phyloP scores from a whole-genome alignment of 257 asterid species.

The Lycium barbarum region DNA sequence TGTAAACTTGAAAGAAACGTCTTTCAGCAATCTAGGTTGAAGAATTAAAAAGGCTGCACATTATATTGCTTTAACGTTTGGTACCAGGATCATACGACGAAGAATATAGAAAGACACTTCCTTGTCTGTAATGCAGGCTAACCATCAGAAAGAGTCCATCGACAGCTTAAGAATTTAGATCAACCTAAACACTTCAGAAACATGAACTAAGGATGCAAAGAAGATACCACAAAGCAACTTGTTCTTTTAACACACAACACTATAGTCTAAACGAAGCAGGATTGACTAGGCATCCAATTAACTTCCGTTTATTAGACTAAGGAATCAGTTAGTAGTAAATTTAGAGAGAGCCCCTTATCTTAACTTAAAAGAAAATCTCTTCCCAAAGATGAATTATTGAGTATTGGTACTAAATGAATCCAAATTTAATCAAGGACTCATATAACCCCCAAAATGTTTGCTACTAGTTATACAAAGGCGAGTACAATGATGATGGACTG shows the following conservation, averaged over 20 bases:
- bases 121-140: not conserved
- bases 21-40: not conserved
- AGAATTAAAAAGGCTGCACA: not conserved
- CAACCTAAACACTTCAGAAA: not conserved
- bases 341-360: not conserved
- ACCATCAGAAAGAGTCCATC: not conserved
- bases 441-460: not conserved
- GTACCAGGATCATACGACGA: not conserved
- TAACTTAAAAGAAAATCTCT: constrained; percentile 2
- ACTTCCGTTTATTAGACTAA: not conserved
- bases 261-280: not conserved
- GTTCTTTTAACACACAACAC: not conserved
- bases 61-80: not conserved
- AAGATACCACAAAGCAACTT: not conserved
- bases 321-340: not conserved
- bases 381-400: not conserved
- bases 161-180: not conserved
- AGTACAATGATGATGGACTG: not conserved
- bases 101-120: not conserved
- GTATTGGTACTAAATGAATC: not conserved
- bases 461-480: not conserved
- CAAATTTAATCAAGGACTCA: not conserved
- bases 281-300: not conserved
- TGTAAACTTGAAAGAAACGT: not conserved
- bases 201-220: constrained; percentile 5